Percentiles rank a stretch among this genome's conserved stretches.
phyloP scores from a whole-genome alignment of 2,329 filamentous ascomycete species.

The Hysterium pulicare region DNA sequence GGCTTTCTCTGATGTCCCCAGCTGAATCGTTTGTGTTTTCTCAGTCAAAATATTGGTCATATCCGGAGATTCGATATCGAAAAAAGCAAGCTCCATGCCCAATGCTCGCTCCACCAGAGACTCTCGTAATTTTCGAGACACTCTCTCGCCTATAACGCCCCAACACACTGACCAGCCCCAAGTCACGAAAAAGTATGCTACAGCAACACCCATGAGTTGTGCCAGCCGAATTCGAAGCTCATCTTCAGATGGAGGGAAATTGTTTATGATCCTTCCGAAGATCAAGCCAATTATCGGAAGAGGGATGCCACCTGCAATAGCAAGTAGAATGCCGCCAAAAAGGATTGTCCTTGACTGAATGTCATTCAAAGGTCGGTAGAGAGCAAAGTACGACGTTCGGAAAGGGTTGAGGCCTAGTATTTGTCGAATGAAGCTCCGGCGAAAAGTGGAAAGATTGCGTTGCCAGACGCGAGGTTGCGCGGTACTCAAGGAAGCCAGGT shows the following conservation, averaged over 20 bases:
- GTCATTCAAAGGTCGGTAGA: slow-evolving; percentile 46
- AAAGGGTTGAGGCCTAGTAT: slow-evolving; percentile 44
- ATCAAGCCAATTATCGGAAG: slow-evolving; percentile 62
- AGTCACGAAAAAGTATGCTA: slow-evolving; percentile 49
- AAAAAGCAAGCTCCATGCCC: slow-evolving; percentile 52
- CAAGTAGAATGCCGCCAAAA: slow-evolving; percentile 35
- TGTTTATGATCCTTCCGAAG: slow-evolving; percentile 49
- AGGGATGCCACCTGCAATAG: slow-evolving; percentile 56
- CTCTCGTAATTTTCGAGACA: slow-evolving; percentile 47
- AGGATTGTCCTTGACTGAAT: slow-evolving; percentile 42
- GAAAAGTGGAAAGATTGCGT: slow-evolving; percentile 25
- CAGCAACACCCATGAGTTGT: slow-evolving; percentile 45
- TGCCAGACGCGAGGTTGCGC: slow-evolving; percentile 32
- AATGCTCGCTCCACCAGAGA: slow-evolving; percentile 47
- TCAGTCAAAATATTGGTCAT: slow-evolving; percentile 46
- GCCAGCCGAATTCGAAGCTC: slow-evolving; percentile 40
- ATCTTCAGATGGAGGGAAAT: slow-evolving; percentile 47
- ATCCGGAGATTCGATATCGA: slow-evolving; percentile 50
- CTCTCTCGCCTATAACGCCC: slow-evolving; percentile 49
- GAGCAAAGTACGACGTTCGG: slow-evolving; percentile 48
- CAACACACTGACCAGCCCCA: slow-evolving; percentile 50
- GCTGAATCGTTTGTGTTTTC: slow-evolving; percentile 46
- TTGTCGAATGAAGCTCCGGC: slow-evolving; percentile 34
- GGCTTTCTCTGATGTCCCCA: slow-evolving; percentile 47
- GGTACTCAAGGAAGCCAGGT: slow-evolving; percentile 33